Base-by-base conservation (phyloP, 1,139 yeast genomes). In the Pichia kudriavzevii region DNA sequence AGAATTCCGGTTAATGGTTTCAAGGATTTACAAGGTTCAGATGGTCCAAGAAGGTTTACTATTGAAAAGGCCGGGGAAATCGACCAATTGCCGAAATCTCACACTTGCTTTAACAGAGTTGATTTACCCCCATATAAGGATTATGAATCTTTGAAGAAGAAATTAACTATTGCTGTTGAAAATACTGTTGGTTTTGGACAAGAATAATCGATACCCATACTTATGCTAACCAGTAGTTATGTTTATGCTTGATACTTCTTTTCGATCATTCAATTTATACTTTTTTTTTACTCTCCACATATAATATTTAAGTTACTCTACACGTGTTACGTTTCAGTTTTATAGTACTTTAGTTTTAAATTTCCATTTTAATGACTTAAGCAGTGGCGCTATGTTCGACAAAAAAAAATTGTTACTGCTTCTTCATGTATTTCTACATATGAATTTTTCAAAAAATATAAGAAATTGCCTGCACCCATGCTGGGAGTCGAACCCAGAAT, bases 1-100 rank as follows among this genome's bases (percentile, higher is more conserved):
- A 82, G 99, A 66, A 88, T 93, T 41, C 99, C 99, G 3, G 98
- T 91, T 47, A 91, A 91, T 61, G 99, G 99, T 27, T 91, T 91
- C 68, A 91, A 91, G 61, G 99, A 91, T 63, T 69, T 91, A 50
- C 98, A 91, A 64, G 99, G 98, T 45, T 82, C 95, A 15, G 98
- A 91, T 63, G 98, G 98, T 40, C 98, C 98, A 36, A 82, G 98
- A 68, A 75, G 97, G 56, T 93, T 93, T 59, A 91, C 98, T 7
- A 88, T 91, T 59, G 98, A 93, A 61, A 88, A 87, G 61, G 96
- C 97, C 6, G 98, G 98, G 40, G 97, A 91, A 57, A 58, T 82
- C 25, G 79, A 79, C 53, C 95, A 88, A 64, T 70, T 91, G 52
- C 99, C 99, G 31, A 91, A 91, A 60, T 82, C 95, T 18, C 98